Conservation (phyloP, 2,329 filamentous ascomycete genomes). For the Xylariaceae sp. region DNA sequence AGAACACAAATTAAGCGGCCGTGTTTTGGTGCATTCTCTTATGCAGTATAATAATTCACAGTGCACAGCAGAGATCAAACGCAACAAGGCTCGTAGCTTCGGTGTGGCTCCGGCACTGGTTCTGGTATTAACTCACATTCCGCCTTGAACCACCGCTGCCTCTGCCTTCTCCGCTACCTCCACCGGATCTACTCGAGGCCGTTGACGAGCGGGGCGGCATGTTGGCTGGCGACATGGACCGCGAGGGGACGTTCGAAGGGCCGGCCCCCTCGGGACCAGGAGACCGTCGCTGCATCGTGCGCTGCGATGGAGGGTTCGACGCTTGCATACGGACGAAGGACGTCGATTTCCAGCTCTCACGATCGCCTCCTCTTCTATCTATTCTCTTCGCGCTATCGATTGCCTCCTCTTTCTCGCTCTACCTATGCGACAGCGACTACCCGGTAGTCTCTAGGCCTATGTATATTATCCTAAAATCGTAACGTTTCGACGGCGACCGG, state of each 20-base stretch:
- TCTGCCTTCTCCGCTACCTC: constrained; percentile 33
- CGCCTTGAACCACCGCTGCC: constrained; percentile 42
- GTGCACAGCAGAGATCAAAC: constrained; percentile 11
- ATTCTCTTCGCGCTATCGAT: constrained; percentile 13
- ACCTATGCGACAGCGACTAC: constrained; percentile 6
- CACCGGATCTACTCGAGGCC: constrained; percentile 57
- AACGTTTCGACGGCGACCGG: constrained; percentile 9
- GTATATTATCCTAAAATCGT: constrained; percentile 20
- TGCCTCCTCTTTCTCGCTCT: constrained; percentile 6
- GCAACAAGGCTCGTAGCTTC: constrained; percentile 10
- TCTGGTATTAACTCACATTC: constrained; percentile 47
- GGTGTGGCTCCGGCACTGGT: constrained; percentile 5
- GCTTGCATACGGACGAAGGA: constrained; percentile 43
- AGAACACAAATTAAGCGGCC: constrained; percentile 5
- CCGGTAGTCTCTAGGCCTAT: constrained; percentile 7
- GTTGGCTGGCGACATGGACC: constrained; percentile 55
- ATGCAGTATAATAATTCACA: constrained; percentile 6
- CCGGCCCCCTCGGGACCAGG: constrained; percentile 56
- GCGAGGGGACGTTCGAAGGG: constrained; percentile 46
- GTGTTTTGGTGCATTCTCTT: constrained; percentile 1
- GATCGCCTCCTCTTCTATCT: constrained; percentile 13
- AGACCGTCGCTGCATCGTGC: constrained; percentile 55
- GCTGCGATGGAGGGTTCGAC: constrained; percentile 44
- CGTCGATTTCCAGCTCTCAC: constrained; percentile 10
- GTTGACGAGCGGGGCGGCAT: constrained; percentile 60